Percentiles rank a stretch among this genome's conserved stretches.
phyloP scores from a whole-genome alignment of 192 early-diverging fungal genomes.

The Coemansia sp. region DNA sequence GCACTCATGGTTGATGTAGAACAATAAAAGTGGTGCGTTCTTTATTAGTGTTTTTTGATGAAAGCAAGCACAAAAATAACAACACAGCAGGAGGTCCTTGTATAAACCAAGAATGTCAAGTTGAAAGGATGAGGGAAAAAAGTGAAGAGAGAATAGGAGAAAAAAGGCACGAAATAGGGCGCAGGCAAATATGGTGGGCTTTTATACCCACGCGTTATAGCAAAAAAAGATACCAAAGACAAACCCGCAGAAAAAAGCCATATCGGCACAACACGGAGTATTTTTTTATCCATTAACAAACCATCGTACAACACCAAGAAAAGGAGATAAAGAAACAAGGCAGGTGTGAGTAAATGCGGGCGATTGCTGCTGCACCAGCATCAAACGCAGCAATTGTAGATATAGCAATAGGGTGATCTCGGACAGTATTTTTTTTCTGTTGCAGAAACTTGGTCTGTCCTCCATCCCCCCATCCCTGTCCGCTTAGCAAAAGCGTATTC shows the following conservation, averaged over 20 bases:
- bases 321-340: neutral
- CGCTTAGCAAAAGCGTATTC: neutral
- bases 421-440: conserved; percentile 2
- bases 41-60: too few species aligned
- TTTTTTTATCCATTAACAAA: neutral
- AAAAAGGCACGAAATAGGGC: neutral
- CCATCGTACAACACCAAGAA: neutral
- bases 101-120: neutral
- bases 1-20: conserved; percentile 30
- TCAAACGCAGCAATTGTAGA: neutral
- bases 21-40: neutral
- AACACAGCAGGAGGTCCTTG: neutral
- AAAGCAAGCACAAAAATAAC: too few species aligned
- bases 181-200: neutral
- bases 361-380: conserved; percentile 1
- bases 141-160: neutral
- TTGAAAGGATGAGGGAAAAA: neutral
- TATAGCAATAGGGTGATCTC: conserved; percentile 7
- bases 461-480: neutral
- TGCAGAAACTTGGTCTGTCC: neutral
- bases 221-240: too few species aligned
- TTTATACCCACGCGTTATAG: neutral
- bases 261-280: conserved; percentile 13
- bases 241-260: too few species aligned
- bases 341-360: neutral